phyloP scores from a whole-genome alignment of 169 alveolate species.

The Plasmodium cynomolgi region DNA sequence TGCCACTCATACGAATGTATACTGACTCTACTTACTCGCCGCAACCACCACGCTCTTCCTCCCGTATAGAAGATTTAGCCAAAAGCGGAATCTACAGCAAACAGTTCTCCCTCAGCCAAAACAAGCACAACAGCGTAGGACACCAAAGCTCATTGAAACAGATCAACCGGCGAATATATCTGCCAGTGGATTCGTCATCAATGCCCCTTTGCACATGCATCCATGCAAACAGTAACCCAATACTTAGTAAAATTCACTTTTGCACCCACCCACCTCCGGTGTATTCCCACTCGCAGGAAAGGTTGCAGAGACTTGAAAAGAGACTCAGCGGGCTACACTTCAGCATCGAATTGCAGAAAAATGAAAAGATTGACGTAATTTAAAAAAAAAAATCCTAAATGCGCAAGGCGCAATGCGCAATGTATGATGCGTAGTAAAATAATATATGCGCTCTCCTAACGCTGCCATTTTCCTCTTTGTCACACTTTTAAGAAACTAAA shows the following conservation, averaged over 20 bases:
- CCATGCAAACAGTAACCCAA: neutral
- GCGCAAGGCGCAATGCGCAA: neutral
- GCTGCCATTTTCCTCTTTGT: neutral
- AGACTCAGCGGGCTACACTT: constrained; percentile 70
- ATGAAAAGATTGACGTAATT: constrained; percentile 72
- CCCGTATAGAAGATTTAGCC: constrained; percentile 21
- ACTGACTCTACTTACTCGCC: neutral
- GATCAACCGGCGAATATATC: neutral
- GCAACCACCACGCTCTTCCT: neutral
- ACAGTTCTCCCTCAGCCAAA: constrained; percentile 66
- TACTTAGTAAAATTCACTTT: neutral
- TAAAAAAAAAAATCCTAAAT: neutral
- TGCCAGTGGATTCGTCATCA: neutral
- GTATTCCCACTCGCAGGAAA: constrained; percentile 17
- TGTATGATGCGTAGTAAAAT: neutral
- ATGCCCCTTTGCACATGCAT: neutral
- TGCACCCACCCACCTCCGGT: neutral
- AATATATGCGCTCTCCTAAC: neutral
- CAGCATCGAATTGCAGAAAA: constrained; percentile 66
- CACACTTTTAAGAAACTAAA: constrained; percentile 22
- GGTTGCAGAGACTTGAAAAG: constrained; percentile 62
- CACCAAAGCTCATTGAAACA: neutral
- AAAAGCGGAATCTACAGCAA: constrained; percentile 55
- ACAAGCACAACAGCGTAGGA: constrained; percentile 56
- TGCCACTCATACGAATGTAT: neutral